Evolutionary conservation across 768 basidiomycete genomes (phyloP).

Genomic region (Suillus placidus): DNA sequence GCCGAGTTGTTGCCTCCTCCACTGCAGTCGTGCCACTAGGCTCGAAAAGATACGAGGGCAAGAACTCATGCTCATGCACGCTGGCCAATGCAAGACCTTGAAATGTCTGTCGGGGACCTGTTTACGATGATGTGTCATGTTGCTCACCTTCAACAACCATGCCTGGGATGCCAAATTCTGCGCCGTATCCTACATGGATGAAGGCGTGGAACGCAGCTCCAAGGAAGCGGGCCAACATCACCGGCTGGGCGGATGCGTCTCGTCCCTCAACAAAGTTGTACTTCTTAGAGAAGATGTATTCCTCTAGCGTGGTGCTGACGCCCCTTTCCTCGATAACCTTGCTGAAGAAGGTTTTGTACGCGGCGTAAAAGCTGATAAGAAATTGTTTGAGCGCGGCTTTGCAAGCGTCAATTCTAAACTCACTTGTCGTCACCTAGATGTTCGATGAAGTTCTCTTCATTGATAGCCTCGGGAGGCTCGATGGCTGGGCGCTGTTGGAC

Average conservation of each 20-base stretch:
- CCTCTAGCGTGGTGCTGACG: slow-evolving; percentile 20
- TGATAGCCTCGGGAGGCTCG: slow-evolving; percentile 27
- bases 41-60: slow-evolving; percentile 15
- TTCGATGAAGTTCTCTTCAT: slow-evolving; percentile 24
- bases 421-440: slow-evolving; percentile 31
- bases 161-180: slow-evolving; percentile 65
- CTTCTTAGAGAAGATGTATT: slow-evolving; percentile 34
- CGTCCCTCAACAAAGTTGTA: slow-evolving; percentile 26
- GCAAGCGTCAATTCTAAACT: background rate
- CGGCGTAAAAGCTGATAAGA: slow-evolving; percentile 25
- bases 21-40: background rate
- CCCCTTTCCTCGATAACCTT: slow-evolving; percentile 21
- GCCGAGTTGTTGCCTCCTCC: slow-evolving; percentile 5
- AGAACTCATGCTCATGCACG: slow-evolving; percentile 38
- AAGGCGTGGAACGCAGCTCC: slow-evolving; percentile 60
- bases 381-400: background rate
- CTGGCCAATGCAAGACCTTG: slow-evolving; percentile 30
- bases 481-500: slow-evolving; percentile 26
- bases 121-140: too few species aligned
- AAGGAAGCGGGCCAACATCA: slow-evolving; percentile 55
- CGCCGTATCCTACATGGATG: slow-evolving; percentile 63
- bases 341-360: slow-evolving; percentile 31
- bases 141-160: slow-evolving; percentile 61
- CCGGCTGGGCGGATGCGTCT: slow-evolving; percentile 36
- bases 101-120: background rate